Evolutionary conservation across 768 basidiomycete species (phyloP).

Genomic region (Clitopilus passeckerianus): DNA sequence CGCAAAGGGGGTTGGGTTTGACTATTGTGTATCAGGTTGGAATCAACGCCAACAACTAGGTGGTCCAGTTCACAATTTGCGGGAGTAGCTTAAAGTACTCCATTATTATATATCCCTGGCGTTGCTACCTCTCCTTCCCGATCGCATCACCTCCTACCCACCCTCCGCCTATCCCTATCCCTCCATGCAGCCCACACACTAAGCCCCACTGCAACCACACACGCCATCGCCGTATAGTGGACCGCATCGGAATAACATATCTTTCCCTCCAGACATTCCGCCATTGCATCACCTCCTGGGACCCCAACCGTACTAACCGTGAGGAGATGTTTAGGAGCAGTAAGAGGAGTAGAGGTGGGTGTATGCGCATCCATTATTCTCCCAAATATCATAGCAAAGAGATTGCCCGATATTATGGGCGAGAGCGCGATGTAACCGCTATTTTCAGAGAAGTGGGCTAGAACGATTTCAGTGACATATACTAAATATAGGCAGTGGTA

Average conservation of each 20-base stretch:
- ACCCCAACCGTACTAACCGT: too few relatives aligned
- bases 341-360: neutral
- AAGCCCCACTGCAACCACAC: neutral
- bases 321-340: too few relatives aligned
- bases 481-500: neutral
- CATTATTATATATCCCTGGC: too few relatives aligned
- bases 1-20: too few relatives aligned
- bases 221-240: slow-evolving; percentile 31
- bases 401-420: slow-evolving; percentile 71
- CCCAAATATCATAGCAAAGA: slow-evolving; percentile 82
- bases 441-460: slow-evolving; percentile 78
- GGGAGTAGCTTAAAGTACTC: too few relatives aligned
- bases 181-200: neutral
- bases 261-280: slow-evolving; percentile 52
- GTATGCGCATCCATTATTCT: slow-evolving; percentile 72
- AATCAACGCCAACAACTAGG: too few relatives aligned
- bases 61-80: too few relatives aligned
- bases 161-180: neutral
- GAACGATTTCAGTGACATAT: neutral
- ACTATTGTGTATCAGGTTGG: too few relatives aligned
- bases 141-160: too few relatives aligned
- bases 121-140: too few relatives aligned
- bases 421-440: slow-evolving; percentile 80
- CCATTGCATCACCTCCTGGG: too few relatives aligned
- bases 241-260: slow-evolving; percentile 58